Evolutionary conservation across 257 asterid genomes (phyloP), one percentile per base, ranked within the genome.

Genomic region (Osmanthus fragrans): DNA sequence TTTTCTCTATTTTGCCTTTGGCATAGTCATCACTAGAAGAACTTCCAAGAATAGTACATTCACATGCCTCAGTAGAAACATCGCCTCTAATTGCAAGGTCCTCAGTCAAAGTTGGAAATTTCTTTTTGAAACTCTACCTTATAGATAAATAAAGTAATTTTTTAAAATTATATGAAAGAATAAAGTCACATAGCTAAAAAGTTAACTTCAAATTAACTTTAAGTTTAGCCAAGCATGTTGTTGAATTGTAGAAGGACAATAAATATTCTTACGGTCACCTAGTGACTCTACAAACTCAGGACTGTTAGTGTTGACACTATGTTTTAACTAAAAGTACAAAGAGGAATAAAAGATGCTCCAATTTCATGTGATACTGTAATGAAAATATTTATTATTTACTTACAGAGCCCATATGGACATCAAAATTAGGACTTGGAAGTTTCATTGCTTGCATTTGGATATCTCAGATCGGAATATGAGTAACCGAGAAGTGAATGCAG

Each of bases 1-100:
- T 89, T 85, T 82, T 89, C 84, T 82, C 89, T 19, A 68, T 36
- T 56, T 81, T 58, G 76, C 80, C 49, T 76, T 84, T 87, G 25
- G 74, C 80, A 60, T 71, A 76, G 74, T 76, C 81, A 69, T 77
- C 56, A 56, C 60, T 64, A 54, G 82, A 75, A 42, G 80, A 77
- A 73, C 79, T 74, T 76, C 77, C 80, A 34, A 72, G 84, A 80
- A 60, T 69, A 65, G 54, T 73, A 66, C 58, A 39, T 45, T 78
- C 83, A 68, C 83, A 77, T 65, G 73, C 40, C 40, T 82, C 87
- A 11, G 76, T 54, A 71, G 75, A 36, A 65, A 63, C 72, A 60
- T 74, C 65, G 30, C 56, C 79, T 42, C 76, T 74, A 51, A 69
- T 73, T 77, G 32, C 45, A 74, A 70, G 73, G 16, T 79, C 76